These are phyloP conservation scores for Paracoccidioides brasiliensis DNA, from an alignment of 2,329 filamentous ascomycete species.

Conservation along the genomic window DNA sequence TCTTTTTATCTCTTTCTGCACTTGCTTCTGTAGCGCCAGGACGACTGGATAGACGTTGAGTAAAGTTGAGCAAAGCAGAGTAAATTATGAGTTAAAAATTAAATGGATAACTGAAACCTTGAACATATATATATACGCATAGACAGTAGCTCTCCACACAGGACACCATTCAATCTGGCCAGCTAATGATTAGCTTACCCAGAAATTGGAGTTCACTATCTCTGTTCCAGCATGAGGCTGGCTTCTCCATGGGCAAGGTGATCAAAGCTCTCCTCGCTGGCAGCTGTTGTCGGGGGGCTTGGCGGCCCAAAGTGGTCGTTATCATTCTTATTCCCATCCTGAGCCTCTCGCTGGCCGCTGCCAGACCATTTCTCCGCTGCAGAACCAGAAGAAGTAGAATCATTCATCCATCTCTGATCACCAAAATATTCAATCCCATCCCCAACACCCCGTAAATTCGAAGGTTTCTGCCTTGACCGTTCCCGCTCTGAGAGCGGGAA, in stretches of 20 bases:
- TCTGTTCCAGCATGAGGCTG: slow-evolving; percentile 21
- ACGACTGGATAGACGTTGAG: too few species aligned
- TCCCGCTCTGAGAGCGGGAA: slow-evolving; percentile 35
- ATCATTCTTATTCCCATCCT: slow-evolving; percentile 7
- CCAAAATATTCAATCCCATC: slow-evolving; percentile 33
- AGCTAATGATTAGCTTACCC: neutral
- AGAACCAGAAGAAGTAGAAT: neutral
- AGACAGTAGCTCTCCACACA: neutral
- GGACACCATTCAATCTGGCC: neutral
- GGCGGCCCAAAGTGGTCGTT: slow-evolving; percentile 10
- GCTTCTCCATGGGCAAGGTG: slow-evolving; percentile 32
- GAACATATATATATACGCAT: too few species aligned
- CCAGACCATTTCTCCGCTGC: neutral
- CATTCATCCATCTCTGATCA: slow-evolving; percentile 18
- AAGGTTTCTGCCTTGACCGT: slow-evolving; percentile 18
- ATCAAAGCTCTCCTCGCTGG: slow-evolving; percentile 38
- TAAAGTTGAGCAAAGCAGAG: too few species aligned
- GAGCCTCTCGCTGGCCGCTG: neutral
- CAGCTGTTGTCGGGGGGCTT: slow-evolving; percentile 27
- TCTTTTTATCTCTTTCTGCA: too few species aligned
- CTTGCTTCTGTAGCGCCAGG: too few species aligned
- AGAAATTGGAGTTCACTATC: neutral
- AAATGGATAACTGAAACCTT: too few species aligned
- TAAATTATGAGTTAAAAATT: too few species aligned
- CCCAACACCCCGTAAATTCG: slow-evolving; percentile 19